These are phyloP conservation scores for Galerina sulciceps DNA, from an alignment of 768 basidiomycete genomes.

Conservation along the genomic window DNA sequence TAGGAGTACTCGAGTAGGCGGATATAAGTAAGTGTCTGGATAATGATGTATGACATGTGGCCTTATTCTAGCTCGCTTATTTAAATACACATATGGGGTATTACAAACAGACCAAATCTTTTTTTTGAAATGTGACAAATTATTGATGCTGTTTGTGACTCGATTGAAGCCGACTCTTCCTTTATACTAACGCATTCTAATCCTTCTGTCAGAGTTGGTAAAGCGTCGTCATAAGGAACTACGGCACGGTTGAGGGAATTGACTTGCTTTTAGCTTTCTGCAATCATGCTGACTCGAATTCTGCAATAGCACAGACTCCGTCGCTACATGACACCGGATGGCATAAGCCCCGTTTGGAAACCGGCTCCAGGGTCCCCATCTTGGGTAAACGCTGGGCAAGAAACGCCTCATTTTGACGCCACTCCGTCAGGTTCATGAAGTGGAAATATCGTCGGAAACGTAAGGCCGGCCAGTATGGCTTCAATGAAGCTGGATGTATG, in stretches of 20 bases:
- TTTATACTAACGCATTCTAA: not conserved
- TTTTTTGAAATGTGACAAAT: constrained; percentile 17
- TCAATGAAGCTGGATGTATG: not conserved
- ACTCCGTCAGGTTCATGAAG: constrained; percentile 10
- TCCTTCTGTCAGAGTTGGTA: constrained; percentile 7
- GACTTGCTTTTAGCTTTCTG: constrained; percentile 1
- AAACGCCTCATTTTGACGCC: constrained; percentile 19
- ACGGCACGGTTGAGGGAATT: not conserved
- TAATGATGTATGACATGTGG: constrained; percentile 15
- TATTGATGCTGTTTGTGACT: constrained; percentile 6
- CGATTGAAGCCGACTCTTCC: not conserved
- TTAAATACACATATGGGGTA: constrained; percentile 20
- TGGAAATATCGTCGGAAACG: not conserved
- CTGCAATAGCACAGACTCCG: constrained; percentile 16
- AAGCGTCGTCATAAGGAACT: constrained; percentile 5
- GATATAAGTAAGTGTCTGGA: not conserved
- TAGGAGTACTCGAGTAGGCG: not conserved
- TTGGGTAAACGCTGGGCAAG: constrained; percentile 11
- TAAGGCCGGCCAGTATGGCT: constrained; percentile 8
- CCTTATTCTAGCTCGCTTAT: constrained; percentile 15
- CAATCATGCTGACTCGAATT: constrained; percentile 11
- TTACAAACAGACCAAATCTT: constrained; percentile 4
- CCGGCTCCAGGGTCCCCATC: constrained; percentile 13
- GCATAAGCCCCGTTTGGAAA: constrained; percentile 17
- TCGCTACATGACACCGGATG: constrained; percentile 16